Conservation (phyloP, 2,329 filamentous ascomycete species). For the Pseudocercospora macadamiae region DNA sequence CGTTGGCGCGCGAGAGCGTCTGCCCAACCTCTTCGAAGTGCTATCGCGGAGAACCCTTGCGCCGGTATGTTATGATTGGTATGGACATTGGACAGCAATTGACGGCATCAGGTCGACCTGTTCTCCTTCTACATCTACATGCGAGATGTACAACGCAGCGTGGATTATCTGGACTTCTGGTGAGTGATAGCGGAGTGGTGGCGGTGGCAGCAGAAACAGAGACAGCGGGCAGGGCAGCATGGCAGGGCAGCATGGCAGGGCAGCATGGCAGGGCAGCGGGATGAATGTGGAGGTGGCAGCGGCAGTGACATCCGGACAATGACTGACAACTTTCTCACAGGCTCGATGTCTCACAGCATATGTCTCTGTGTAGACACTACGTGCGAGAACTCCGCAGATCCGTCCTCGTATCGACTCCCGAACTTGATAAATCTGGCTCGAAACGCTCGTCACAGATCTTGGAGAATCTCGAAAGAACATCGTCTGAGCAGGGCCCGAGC, state of each 20-base stretch:
- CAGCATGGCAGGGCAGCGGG: not conserved
- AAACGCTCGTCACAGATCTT: constrained; percentile 83
- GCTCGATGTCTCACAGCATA: constrained; percentile 99
- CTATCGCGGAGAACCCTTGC: constrained; percentile 90
- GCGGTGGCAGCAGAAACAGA: constrained; percentile 4
- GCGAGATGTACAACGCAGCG: constrained; percentile 95
- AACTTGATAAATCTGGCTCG: constrained; percentile 75
- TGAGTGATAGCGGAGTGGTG: constrained; percentile 49
- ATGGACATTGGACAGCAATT: constrained; percentile 7
- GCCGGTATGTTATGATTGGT: constrained; percentile 49
- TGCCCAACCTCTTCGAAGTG: constrained; percentile 95
- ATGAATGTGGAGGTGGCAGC: not conserved
- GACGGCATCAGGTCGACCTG: constrained; percentile 67
- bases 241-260: not conserved
- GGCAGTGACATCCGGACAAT: not conserved
- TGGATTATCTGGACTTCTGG: constrained; percentile 99
- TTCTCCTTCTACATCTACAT: constrained; percentile 99
- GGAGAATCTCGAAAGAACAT: constrained; percentile 59
- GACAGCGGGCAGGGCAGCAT: not conserved
- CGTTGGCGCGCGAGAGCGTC: constrained; percentile 66
- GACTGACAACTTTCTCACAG: constrained; percentile 52
- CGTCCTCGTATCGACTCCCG: constrained; percentile 89
- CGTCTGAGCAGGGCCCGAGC: constrained; percentile 40
- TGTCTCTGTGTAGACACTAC: constrained; percentile 96
- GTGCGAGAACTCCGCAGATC: constrained; percentile 92